phyloP scores from a whole-genome alignment of 352 stramenopile species.

The Phytophthora aleatoria region DNA sequence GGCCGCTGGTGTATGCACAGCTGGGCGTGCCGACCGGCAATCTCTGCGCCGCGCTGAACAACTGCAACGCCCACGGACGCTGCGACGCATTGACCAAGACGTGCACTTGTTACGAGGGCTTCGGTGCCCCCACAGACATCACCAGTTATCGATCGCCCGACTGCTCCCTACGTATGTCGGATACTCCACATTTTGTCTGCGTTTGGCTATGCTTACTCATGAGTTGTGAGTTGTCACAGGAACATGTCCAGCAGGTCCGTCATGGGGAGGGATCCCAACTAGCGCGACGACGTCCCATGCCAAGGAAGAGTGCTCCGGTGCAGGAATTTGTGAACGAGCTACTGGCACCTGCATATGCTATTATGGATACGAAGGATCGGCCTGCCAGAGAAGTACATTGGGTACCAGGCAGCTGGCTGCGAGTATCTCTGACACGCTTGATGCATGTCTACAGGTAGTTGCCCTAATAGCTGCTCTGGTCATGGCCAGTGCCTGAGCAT shows the following conservation, averaged over 20 bases:
- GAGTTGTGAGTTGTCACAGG: slow-evolving; percentile 29
- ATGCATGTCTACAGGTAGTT: slow-evolving; percentile 26
- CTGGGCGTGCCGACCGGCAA: slow-evolving; percentile 61
- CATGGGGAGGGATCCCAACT: slow-evolving; percentile 66
- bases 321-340: slow-evolving; percentile 58
- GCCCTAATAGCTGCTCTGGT: slow-evolving; percentile 69
- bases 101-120: slow-evolving; percentile 91
- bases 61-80: slow-evolving; percentile 90
- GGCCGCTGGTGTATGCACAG: slow-evolving; percentile 32
- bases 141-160: slow-evolving; percentile 78
- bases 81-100: slow-evolving; percentile 86
- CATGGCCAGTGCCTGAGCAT: slow-evolving; percentile 80
- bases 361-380: slow-evolving; percentile 66
- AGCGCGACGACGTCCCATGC: slow-evolving; percentile 44
- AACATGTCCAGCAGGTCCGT: slow-evolving; percentile 66
- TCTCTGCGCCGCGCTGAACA: slow-evolving; percentile 76
- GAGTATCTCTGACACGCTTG: background rate
- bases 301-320: slow-evolving; percentile 66
- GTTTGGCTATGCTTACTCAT: background rate
- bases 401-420: background rate
- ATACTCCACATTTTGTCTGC: slow-evolving; percentile 2
- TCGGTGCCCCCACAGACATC: slow-evolving; percentile 81
- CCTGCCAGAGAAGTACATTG: slow-evolving; percentile 66
- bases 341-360: slow-evolving; percentile 71
- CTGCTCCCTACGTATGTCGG: slow-evolving; percentile 68